Conservation (phyloP, 2,329 filamentous ascomycete genomes). For the Zarea fungicola region DNA sequence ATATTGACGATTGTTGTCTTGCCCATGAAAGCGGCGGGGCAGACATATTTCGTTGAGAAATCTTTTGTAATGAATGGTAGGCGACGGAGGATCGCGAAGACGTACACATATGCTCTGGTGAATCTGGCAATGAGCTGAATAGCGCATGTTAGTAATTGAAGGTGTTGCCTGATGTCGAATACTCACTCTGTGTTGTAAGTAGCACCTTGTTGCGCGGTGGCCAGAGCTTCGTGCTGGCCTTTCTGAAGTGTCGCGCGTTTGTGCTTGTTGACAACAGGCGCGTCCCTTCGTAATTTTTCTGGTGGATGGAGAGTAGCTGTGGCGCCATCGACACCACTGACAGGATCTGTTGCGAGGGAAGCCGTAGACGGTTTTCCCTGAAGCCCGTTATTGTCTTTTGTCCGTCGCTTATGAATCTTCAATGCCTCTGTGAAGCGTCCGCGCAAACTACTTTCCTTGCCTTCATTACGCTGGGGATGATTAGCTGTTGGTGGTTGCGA, state of each 20-base stretch:
- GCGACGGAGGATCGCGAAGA: background rate
- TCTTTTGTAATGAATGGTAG: conserved; percentile 2
- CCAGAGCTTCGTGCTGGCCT: no score
- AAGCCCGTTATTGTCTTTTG: background rate
- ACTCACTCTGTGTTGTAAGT: no score
- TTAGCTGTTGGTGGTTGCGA: background rate
- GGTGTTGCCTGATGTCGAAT: no score
- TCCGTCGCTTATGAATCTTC: background rate
- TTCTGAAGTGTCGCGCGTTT: no score
- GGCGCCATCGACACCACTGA: background rate
- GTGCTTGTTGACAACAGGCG: no score
- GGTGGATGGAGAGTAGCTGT: no score
- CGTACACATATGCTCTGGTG: no score
- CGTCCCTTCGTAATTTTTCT: no score
- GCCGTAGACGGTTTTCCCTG: no score
- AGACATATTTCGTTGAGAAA: conserved; percentile 13
- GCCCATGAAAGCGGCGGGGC: conserved; percentile 29
- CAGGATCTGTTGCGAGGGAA: background rate
- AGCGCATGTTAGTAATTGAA: no score
- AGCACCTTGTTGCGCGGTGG: no score
- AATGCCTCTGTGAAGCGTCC: background rate
- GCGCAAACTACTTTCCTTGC: background rate
- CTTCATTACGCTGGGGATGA: background rate
- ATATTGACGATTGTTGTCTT: conserved; percentile 27
- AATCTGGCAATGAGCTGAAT: no score